phyloP scores from a whole-genome alignment of 495 filamentous ascomycete genomes.

The Friedmanniomyces simplex region DNA sequence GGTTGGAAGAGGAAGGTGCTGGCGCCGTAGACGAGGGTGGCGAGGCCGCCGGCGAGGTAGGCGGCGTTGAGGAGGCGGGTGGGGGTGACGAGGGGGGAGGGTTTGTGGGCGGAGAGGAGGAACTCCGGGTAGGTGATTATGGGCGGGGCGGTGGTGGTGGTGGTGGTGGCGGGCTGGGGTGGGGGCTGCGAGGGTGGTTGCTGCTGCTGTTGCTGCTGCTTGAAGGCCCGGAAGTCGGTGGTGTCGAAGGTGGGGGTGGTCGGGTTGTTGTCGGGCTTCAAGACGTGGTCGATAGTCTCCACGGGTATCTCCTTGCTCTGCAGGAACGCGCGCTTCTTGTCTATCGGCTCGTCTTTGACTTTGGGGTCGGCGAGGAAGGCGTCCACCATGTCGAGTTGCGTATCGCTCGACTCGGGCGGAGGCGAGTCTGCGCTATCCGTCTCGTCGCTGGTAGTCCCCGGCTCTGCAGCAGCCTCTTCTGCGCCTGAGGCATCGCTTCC shows the following conservation, averaged over 20 bases:
- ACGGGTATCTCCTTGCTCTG: constrained; percentile 63
- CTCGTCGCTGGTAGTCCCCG: constrained; percentile 1
- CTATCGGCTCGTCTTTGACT: constrained; percentile 57
- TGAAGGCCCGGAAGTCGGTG: constrained; percentile 10
- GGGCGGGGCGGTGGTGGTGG: constrained; percentile 39
- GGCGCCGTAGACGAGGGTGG: constrained; percentile 66
- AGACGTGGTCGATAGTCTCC: constrained; percentile 48
- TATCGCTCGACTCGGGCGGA: constrained; percentile 8
- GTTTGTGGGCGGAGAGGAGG: constrained; percentile 53
- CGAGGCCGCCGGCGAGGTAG: constrained; percentile 61
- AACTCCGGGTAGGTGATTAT: constrained; percentile 98
- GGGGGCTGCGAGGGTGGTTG: not conserved
- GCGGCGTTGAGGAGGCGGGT: constrained; percentile 63
- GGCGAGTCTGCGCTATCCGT: constrained; percentile 4
- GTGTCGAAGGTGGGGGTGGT: constrained; percentile 4
- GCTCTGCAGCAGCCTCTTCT: constrained; percentile 1
- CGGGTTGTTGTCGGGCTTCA: constrained; percentile 3
- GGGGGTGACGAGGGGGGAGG: constrained; percentile 70
- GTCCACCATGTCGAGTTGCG: constrained; percentile 55
- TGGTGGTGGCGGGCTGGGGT: not conserved
- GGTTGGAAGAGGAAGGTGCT: constrained; percentile 72
- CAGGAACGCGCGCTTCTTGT: constrained; percentile 69
- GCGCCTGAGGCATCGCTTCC: not conserved
- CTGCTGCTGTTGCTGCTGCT: constrained; percentile 13
- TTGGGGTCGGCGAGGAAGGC: constrained; percentile 71